Percentiles rank a stretch among this genome's conserved stretches.
phyloP scores from a whole-genome alignment of 2,329 filamentous ascomycete genomes.

The Westerdykella ornata region DNA sequence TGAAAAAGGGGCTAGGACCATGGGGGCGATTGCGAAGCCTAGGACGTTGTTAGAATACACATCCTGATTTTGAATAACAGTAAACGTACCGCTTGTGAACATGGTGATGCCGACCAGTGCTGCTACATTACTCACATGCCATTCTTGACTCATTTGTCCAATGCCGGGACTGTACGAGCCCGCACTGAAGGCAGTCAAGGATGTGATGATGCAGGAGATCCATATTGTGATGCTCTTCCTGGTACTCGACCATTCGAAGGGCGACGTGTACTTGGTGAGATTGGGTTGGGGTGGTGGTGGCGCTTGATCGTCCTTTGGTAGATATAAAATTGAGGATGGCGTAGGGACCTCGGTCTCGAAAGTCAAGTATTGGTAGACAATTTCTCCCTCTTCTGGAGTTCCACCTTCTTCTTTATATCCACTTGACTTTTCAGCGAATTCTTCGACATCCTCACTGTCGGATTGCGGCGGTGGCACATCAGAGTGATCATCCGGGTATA shows the following conservation, averaged over 20 bases:
- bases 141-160: constrained; percentile 58
- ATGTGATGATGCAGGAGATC: constrained; percentile 69
- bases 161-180: constrained; percentile 71
- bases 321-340: constrained; percentile 34
- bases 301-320: constrained; percentile 26
- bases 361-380: constrained; percentile 55
- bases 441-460: constrained; percentile 2
- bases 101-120: constrained; percentile 70
- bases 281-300: constrained; percentile 56
- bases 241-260: constrained; percentile 63
- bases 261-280: constrained; percentile 60
- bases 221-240: constrained; percentile 66
- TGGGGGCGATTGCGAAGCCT: constrained; percentile 76
- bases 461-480: constrained; percentile 1
- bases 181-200: constrained; percentile 71
- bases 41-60: constrained; percentile 19
- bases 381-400: constrained; percentile 16
- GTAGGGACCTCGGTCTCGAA: constrained; percentile 55
- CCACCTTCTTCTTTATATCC: constrained; percentile 4
- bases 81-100: constrained; percentile 52
- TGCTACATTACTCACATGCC: constrained; percentile 58
- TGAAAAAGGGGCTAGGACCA: constrained; percentile 80
- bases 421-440: constrained; percentile 4
- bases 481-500: constrained; percentile 4
- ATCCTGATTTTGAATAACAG: too few relatives aligned